Evolutionary conservation across 2,329 filamentous ascomycete genomes (phyloP).

Genomic region (Arthroderma sp.): DNA sequence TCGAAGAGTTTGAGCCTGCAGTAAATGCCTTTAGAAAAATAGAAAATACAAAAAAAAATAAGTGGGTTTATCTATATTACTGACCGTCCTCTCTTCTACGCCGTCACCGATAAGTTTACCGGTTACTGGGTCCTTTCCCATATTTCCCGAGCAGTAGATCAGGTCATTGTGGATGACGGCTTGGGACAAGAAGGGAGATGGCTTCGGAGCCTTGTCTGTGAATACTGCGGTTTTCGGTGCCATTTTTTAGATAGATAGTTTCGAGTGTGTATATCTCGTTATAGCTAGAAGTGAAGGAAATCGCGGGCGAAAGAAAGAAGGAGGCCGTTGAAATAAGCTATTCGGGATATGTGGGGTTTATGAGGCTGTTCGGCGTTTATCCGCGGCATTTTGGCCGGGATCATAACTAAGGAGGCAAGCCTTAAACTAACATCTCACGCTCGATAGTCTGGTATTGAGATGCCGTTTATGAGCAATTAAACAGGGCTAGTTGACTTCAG

Average conservation of each 20-base stretch:
- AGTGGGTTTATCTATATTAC: not conserved
- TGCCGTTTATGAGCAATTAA: too few species aligned
- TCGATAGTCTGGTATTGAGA: too few species aligned
- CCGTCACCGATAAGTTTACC: conserved; percentile 42
- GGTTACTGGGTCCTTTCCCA: conserved; percentile 46
- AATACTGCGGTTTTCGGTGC: conserved; percentile 28
- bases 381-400: too few species aligned
- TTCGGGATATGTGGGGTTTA: too few species aligned
- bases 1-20: conserved; percentile 36
- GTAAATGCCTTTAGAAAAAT: not conserved
- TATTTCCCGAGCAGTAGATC: conserved; percentile 56
- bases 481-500: too few species aligned
- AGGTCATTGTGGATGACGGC: conserved; percentile 50
- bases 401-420: too few species aligned
- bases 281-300: too few species aligned
- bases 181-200: conserved; percentile 46
- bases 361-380: too few species aligned
- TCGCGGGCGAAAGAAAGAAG: too few species aligned
- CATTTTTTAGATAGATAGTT: conserved; percentile 14
- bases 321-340: too few species aligned
- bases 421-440: too few species aligned
- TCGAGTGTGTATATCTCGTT: too few species aligned
- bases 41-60: not conserved
- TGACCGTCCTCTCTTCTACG: conserved; percentile 10
- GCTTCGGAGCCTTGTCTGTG: conserved; percentile 38